phyloP scores from a whole-genome alignment of 805 yeast species.

The Cyberlindnera maritima region DNA sequence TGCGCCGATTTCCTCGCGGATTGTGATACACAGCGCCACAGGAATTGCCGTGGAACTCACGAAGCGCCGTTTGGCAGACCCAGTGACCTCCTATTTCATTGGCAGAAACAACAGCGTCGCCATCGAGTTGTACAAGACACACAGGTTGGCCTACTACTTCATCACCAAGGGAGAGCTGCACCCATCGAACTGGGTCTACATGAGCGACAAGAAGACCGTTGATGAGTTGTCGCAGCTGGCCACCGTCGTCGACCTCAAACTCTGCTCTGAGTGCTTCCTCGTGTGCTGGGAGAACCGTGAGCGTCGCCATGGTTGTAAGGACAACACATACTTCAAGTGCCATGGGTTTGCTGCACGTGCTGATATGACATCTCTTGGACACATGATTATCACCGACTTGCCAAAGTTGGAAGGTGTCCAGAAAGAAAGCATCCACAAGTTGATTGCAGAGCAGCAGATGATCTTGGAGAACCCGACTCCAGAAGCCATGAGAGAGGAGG shows the following conservation, averaged over 20 bases:
- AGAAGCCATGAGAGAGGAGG: neutral
- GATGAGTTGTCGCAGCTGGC: neutral
- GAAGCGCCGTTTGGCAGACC: conserved; percentile 3
- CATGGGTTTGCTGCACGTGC: conserved; percentile 2
- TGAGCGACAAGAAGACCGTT: neutral
- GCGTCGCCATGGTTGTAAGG: conserved; percentile 4
- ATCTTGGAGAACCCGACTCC: conserved; percentile 1
- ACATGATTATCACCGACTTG: conserved; percentile 1
- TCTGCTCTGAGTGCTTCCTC: conserved; percentile 4
- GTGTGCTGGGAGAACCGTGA: conserved; percentile 5
- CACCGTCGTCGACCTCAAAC: neutral
- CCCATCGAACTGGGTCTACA: conserved; percentile 7
- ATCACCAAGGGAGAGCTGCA: conserved; percentile 6
- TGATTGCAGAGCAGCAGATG: conserved; percentile 1
- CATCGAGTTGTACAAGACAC: conserved; percentile 3
- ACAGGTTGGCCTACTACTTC: conserved; percentile 5
- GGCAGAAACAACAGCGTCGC: conserved; percentile 8
- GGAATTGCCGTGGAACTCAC: conserved; percentile 1
- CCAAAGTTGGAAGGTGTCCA: neutral
- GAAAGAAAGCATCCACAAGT: neutral
- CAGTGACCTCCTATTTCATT: conserved; percentile 7
- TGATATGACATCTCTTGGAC: neutral
- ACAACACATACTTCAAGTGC: neutral
- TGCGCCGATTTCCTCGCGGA: neutral
- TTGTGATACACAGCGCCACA: neutral